Conservation (phyloP, 371 early-diverging fungal species). For the Mortierella sp. region DNA sequence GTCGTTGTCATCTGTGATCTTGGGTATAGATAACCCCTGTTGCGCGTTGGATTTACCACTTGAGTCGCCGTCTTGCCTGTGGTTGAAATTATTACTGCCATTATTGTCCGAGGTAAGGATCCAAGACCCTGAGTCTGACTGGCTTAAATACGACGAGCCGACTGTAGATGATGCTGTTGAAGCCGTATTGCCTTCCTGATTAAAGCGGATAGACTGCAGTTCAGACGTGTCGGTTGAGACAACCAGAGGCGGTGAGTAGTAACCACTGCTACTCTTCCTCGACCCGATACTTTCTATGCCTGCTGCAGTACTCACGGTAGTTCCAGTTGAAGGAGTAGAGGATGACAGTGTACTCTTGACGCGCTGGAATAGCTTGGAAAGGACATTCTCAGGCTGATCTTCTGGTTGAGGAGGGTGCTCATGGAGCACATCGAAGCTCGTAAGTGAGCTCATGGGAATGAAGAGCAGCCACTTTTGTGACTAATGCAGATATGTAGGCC, state of each 20-base stretch:
- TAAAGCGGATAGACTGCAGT: background rate
- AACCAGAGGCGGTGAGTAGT: background rate
- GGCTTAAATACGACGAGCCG: background rate
- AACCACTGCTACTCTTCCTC: background rate
- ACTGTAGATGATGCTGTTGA: slow-evolving; percentile 11
- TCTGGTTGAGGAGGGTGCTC: slow-evolving; percentile 50
- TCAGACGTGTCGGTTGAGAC: slow-evolving; percentile 3
- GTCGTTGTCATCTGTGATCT: slow-evolving; percentile 20
- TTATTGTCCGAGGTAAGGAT: slow-evolving; percentile 11
- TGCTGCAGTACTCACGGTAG: background rate
- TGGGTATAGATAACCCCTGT: slow-evolving; percentile 6
- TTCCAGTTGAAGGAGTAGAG: slow-evolving; percentile 1
- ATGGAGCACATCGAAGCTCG: slow-evolving; percentile 49
- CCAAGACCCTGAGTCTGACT: slow-evolving; percentile 39
- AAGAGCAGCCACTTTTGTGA: no score
- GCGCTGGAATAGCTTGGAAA: slow-evolving; percentile 70
- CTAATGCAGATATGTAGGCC: no score
- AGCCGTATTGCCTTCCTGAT: slow-evolving; percentile 1
- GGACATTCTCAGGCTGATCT: slow-evolving; percentile 67
- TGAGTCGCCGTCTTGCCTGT: background rate
- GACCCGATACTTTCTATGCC: background rate
- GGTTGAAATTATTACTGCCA: background rate
- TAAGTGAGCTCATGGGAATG: slow-evolving; percentile 37
- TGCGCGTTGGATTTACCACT: background rate
- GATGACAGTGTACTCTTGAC: slow-evolving; percentile 66